Evolutionary conservation across 148 eudicot genomes (phyloP).

Genomic region (Rhododendron simsii): DNA sequence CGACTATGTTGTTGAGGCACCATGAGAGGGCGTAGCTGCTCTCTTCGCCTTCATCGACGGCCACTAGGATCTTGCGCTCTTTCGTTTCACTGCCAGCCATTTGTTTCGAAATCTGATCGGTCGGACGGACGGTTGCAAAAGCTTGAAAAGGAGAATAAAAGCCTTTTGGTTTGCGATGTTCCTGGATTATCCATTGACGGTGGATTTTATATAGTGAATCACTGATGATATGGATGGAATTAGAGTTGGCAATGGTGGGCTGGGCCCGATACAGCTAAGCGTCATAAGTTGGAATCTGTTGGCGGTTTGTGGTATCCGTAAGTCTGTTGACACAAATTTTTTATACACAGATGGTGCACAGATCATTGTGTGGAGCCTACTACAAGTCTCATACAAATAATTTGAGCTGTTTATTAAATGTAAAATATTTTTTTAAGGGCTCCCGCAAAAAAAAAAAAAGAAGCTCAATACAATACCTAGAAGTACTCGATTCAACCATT

Average conservation of each 20-base stretch:
- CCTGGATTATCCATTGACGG: not conserved
- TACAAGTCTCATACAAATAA: fast-evolving
- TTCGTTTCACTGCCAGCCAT: not conserved
- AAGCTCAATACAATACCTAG: no score
- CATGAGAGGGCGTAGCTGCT: conserved; percentile 17
- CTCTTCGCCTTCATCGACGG: conserved; percentile 22
- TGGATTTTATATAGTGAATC: not conserved
- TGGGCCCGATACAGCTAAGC: not conserved
- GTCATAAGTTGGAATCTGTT: not conserved
- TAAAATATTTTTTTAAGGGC: no score
- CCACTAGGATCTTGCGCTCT: conserved; percentile 15
- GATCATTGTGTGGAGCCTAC: no score
- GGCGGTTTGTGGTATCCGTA: not conserved
- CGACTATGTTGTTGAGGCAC: conserved; percentile 45
- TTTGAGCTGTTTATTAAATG: no score
- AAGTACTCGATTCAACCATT: no score
- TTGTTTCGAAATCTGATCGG: not conserved
- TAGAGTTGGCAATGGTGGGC: not conserved
- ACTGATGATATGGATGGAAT: not conserved
- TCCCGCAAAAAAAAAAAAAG: no score
- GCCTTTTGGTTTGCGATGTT: not conserved
- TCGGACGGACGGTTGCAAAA: not conserved
- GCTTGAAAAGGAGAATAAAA: not conserved
- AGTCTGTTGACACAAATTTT: no score
- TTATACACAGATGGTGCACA: no score